These are phyloP conservation scores for Isatis lusitanica DNA, from an alignment of 441 rosid genomes.

Conservation along the genomic window DNA sequence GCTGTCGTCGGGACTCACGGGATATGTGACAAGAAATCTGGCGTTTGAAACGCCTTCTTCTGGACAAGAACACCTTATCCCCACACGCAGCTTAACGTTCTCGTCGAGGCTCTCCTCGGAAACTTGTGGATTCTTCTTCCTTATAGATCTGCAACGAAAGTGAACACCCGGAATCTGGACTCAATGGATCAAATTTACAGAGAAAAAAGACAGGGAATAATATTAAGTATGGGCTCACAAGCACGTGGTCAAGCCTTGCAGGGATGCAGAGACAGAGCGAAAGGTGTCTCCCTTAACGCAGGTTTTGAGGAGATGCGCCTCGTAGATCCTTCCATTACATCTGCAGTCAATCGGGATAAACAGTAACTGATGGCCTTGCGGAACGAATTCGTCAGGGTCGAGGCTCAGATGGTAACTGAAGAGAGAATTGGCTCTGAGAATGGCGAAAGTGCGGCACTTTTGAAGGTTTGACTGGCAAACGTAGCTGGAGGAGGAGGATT, in stretches of 20 bases:
- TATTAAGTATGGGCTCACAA: conserved; percentile 18
- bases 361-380: conserved; percentile 48
- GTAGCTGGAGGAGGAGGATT: conserved; percentile 42
- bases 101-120: conserved; percentile 49
- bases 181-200: neutral
- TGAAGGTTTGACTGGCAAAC: conserved; percentile 43
- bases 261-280: conserved; percentile 53
- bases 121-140: conserved; percentile 51
- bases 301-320: conserved; percentile 54
- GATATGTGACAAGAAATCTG: conserved; percentile 59
- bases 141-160: conserved; percentile 41
- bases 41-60: conserved; percentile 37
- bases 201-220: neutral
- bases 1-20: conserved; percentile 57
- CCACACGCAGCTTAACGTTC: conserved; percentile 46
- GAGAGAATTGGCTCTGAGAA: conserved; percentile 53
- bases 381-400: conserved; percentile 50
- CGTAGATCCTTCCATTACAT: conserved; percentile 56
- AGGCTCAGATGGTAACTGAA: conserved; percentile 53
- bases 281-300: conserved; percentile 64
- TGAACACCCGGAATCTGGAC: neutral
- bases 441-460: conserved; percentile 55
- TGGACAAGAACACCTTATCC: conserved; percentile 68
- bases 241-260: conserved; percentile 77
- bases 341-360: conserved; percentile 64